Evolutionary conservation across 306 rosid species (phyloP).

Genomic region (Quercus cerris): DNA sequence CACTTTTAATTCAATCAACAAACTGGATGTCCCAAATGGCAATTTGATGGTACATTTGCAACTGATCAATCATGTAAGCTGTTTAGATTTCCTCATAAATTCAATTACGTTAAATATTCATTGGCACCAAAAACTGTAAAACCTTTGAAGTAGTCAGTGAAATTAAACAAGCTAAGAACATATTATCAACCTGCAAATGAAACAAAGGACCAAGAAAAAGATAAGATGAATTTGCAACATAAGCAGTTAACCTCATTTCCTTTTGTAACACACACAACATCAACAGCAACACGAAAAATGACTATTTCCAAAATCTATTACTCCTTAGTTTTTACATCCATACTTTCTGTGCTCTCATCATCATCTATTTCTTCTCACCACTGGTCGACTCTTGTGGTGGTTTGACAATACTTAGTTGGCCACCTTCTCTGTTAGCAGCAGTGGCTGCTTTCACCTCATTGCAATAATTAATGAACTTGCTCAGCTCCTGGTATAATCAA

Average conservation of each 20-base stretch:
- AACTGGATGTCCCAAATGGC: background rate
- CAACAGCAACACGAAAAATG: background rate
- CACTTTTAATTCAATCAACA: background rate
- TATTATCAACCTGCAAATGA: background rate
- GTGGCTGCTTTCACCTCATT: constrained; percentile 89
- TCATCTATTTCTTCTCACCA: constrained; percentile 38
- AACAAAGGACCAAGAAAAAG: background rate
- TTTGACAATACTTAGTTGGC: constrained; percentile 72
- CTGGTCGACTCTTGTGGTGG: constrained; percentile 26
- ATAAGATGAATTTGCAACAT: background rate
- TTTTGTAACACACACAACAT: background rate
- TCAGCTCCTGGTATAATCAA: constrained; percentile 61
- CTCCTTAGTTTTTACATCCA: background rate
- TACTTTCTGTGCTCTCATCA: background rate
- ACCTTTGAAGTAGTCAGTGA: background rate
- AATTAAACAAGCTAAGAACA: background rate
- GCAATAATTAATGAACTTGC: constrained; percentile 88
- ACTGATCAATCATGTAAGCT: background rate
- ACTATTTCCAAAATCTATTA: background rate
- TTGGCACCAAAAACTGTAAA: background rate
- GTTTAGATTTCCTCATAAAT: background rate
- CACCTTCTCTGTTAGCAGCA: constrained; percentile 80
- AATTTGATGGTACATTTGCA: background rate
- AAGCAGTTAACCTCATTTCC: background rate
- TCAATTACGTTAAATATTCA: background rate